These are phyloP conservation scores for Talaromyces sp. DNA, from an alignment of 2,329 filamentous ascomycete genomes.

Conservation along the genomic window DNA sequence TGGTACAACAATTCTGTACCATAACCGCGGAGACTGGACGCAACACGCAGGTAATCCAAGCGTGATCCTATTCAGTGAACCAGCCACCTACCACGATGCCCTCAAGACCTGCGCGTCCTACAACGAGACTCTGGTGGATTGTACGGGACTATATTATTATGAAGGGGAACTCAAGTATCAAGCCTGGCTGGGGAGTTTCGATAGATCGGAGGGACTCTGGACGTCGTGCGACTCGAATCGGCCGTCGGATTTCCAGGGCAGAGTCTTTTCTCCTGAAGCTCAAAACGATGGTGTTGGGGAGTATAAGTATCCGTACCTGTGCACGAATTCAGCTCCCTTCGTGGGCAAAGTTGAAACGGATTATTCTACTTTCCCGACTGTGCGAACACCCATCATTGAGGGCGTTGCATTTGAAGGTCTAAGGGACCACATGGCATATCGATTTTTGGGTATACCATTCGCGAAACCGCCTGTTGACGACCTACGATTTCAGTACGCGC, in stretches of 20 bases:
- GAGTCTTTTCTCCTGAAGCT: background rate
- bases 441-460: conserved; percentile 30
- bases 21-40: conserved; percentile 17
- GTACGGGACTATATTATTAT: conserved; percentile 1
- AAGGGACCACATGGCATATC: conserved; percentile 19
- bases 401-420: conserved; percentile 16
- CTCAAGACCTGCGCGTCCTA: conserved; percentile 14
- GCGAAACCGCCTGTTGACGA: conserved; percentile 33
- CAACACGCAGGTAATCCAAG: conserved; percentile 14
- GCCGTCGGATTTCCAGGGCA: conserved; percentile 10
- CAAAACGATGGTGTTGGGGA: background rate
- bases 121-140: conserved; percentile 16
- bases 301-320: conserved; percentile 12
- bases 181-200: background rate
- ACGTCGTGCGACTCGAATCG: conserved; percentile 8
- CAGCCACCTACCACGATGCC: conserved; percentile 9
- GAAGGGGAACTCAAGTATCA: conserved; percentile 13
- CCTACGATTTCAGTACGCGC: conserved; percentile 30
- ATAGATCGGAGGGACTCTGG: conserved; percentile 12
- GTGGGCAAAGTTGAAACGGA: conserved; percentile 16
- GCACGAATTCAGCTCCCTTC: conserved; percentile 16
- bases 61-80: conserved; percentile 12
- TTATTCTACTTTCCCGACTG: conserved; percentile 17
- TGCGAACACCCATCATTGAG: conserved; percentile 5
- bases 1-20: conserved; percentile 15